Conservation (phyloP, 140 eudicot genomes). For the Flaveria floridana region DNA sequence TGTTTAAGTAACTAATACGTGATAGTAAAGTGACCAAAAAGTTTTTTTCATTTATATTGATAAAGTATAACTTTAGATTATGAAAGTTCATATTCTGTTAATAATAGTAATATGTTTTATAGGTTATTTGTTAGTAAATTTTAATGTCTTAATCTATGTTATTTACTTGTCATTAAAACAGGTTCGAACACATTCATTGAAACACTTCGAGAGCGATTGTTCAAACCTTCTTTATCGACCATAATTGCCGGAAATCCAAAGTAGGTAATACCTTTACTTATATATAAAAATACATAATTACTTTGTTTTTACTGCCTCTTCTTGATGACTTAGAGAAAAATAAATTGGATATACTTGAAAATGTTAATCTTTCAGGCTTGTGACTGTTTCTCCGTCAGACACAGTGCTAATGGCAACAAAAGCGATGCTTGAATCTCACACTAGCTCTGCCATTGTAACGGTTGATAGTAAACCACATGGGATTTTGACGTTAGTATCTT, state of each 20-base stretch:
- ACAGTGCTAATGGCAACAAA: conserved; percentile 81
- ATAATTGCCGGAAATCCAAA: conserved; percentile 84
- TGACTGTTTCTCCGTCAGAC: conserved; percentile 79
- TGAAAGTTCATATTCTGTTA: neutral
- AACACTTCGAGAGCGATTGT: conserved; percentile 79
- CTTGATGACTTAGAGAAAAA: neutral
- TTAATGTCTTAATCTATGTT: neutral
- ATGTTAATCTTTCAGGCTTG: conserved; percentile 51
- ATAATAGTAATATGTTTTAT: neutral
- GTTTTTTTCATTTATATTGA: neutral
- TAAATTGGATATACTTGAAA: neutral
- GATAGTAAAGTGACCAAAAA: no score
- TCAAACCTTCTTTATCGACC: conserved; percentile 85
- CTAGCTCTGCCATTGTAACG: conserved; percentile 76
- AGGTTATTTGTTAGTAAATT: neutral
- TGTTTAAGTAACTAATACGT: neutral
- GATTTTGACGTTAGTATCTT: conserved; percentile 71
- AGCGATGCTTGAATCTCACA: conserved; percentile 69
- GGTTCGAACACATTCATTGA: conserved; percentile 87
- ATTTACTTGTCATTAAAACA: conserved; percentile 29
- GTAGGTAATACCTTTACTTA: conserved; percentile 85
- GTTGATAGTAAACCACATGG: conserved; percentile 84
- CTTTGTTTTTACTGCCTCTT: conserved; percentile 9
- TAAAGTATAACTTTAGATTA: neutral
- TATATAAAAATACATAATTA: conserved; percentile 1